Percentiles rank a stretch among this genome's conserved stretches.
Conservation (phyloP, 305 asterid genomes). For the Fraxinus greggii region DNA sequence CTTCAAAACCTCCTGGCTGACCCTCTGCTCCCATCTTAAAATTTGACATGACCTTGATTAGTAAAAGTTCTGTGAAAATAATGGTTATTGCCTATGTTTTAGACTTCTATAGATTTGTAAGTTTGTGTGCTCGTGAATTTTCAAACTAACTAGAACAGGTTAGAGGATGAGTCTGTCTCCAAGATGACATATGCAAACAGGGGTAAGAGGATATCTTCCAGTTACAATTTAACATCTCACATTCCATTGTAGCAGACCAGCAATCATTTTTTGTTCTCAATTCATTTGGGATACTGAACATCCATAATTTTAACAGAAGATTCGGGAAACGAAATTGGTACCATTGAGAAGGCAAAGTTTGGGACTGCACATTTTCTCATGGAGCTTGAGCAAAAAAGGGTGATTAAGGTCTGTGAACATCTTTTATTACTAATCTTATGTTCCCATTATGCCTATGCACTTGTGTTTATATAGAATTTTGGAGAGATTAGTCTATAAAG, state of each 20-base stretch:
- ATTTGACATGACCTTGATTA: neutral
- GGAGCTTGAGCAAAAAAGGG: slow-evolving; percentile 46
- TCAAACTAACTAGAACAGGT: slow-evolving; percentile 13
- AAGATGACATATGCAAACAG: slow-evolving; percentile 1
- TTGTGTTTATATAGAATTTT: neutral
- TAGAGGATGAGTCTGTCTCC: slow-evolving; percentile 4
- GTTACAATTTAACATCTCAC: neutral
- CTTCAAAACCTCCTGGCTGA: neutral
- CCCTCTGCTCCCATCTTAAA: neutral
- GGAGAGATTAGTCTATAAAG: neutral
- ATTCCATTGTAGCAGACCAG: neutral
- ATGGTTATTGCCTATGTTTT: neutral
- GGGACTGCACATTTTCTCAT: slow-evolving; percentile 49
- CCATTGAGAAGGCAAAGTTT: slow-evolving; percentile 30
- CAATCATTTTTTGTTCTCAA: neutral
- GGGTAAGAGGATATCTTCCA: slow-evolving; percentile 22
- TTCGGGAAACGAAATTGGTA: slow-evolving; percentile 23
- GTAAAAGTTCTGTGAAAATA: neutral
- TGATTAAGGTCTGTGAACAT: slow-evolving; percentile 39
- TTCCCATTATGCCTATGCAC: neutral
- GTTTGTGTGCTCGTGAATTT: neutral
- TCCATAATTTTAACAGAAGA: slow-evolving; percentile 13
- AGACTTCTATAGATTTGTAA: neutral
- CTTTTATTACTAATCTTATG: neutral
- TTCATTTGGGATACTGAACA: neutral